These are phyloP conservation scores for Neonothopanus nambi DNA, from an alignment of 1,284 basidiomycete genomes.

Conservation along the genomic window DNA sequence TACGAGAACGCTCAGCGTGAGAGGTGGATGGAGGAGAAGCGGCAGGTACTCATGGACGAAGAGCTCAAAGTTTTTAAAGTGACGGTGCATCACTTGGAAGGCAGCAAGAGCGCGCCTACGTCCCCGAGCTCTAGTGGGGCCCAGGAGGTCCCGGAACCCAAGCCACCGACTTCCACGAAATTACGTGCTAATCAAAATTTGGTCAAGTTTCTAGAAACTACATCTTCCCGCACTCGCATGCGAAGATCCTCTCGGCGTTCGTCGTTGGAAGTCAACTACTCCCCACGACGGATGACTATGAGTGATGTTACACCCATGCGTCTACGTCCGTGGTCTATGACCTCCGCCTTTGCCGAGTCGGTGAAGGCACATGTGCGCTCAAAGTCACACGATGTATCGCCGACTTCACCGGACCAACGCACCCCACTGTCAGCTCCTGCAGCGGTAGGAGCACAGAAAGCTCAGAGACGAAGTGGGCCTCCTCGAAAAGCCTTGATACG, in stretches of 20 bases:
- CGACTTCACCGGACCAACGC: constrained; percentile 4
- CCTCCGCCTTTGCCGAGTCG: constrained; percentile 23
- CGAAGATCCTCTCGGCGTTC: constrained; percentile 27
- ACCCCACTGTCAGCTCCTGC: background rate
- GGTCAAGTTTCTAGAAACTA: constrained; percentile 36
- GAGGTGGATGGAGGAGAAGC: constrained; percentile 52
- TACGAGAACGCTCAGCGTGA: constrained; percentile 42
- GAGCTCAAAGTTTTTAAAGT: constrained; percentile 27
- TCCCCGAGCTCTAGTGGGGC: too few relatives aligned
- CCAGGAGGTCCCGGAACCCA: too few relatives aligned
- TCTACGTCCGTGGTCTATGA: constrained; percentile 30
- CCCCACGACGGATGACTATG: constrained; percentile 35
- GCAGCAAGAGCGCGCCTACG: too few relatives aligned
- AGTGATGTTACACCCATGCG: constrained; percentile 36
- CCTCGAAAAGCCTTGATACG: background rate
- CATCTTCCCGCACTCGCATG: constrained; percentile 33
- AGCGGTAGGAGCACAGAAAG: background rate
- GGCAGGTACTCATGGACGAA: constrained; percentile 34
- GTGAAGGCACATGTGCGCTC: constrained; percentile 29
- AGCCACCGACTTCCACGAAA: background rate
- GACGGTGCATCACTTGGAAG: too few relatives aligned
- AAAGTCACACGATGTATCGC: constrained; percentile 28
- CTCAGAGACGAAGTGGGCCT: background rate
- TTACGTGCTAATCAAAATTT: constrained; percentile 33
- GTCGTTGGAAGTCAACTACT: constrained; percentile 21